Evolutionary conservation across 805 yeast species (phyloP).

Genomic region (Candida coquimbonensis): DNA sequence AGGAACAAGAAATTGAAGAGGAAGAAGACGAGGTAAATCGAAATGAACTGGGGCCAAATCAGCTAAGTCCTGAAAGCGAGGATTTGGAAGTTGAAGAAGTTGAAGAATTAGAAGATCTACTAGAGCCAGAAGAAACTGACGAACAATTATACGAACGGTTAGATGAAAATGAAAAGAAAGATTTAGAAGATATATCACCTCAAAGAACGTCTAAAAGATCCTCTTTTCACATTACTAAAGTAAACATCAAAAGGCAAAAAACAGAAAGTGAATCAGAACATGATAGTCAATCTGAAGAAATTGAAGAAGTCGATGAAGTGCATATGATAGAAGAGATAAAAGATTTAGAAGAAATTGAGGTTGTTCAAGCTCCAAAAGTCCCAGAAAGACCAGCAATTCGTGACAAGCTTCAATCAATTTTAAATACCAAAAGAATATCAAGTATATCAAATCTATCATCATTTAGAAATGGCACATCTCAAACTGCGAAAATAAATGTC

Average conservation of each 20-base stretch:
- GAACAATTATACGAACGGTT: neutral
- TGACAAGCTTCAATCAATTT: constrained; percentile 1
- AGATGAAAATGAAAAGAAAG: neutral
- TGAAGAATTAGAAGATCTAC: neutral
- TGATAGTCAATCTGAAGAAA: too few relatives aligned
- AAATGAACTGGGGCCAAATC: too few relatives aligned
- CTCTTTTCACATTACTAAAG: too few relatives aligned
- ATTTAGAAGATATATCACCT: neutral
- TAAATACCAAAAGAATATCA: neutral
- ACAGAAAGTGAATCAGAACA: too few relatives aligned
- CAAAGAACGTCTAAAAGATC: neutral
- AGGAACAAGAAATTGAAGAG: constrained; percentile 3
- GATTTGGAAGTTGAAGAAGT: neutral
- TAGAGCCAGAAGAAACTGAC: neutral
- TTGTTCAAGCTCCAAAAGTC: neutral
- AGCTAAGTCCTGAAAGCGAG: too few relatives aligned
- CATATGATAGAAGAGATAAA: neutral
- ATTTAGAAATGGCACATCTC: constrained; percentile 5
- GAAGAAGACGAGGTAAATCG: neutral
- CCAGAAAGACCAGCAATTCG: neutral
- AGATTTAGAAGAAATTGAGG: neutral
- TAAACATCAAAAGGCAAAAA: too few relatives aligned
- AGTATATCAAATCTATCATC: constrained; percentile 8
- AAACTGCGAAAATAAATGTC: neutral
- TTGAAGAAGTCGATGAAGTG: too few relatives aligned